Evolutionary conservation across 169 alveolate genomes (phyloP).

Genomic region (Plasmodium vivax): DNA sequence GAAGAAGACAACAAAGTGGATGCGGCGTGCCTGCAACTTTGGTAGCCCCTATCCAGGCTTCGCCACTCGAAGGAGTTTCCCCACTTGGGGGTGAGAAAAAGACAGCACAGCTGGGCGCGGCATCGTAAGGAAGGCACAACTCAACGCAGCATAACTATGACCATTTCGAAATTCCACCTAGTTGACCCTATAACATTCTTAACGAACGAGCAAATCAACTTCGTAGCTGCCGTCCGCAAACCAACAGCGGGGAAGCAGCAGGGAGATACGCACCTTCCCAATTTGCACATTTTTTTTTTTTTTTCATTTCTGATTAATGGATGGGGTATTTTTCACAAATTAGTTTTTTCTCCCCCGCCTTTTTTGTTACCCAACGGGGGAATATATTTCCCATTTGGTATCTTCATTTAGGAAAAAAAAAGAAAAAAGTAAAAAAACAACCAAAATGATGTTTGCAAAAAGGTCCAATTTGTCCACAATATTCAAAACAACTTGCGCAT

Average conservation of each 20-base stretch:
- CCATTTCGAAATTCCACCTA: background rate
- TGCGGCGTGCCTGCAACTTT: background rate
- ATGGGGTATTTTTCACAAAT: background rate
- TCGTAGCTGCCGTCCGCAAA: background rate
- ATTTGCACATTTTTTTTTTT: conserved; percentile 4
- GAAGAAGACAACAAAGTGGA: background rate
- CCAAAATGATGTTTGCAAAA: background rate
- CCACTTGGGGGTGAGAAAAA: background rate
- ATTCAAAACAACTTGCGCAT: background rate
- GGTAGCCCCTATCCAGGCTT: background rate
- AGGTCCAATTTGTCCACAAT: background rate
- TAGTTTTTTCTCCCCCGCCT: background rate
- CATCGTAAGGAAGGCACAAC: background rate
- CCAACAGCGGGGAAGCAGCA: background rate
- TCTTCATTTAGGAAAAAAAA: background rate
- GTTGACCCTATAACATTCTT: background rate
- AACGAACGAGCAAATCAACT: background rate
- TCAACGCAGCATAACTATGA: background rate
- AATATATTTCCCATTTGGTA: background rate
- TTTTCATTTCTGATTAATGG: background rate
- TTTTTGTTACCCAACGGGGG: background rate
- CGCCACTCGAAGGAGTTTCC: background rate
- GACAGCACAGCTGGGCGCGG: background rate
- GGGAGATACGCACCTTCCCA: background rate
- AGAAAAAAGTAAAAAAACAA: background rate